Conservation (phyloP, 345 rosid species). For the Citrus glauca region DNA sequence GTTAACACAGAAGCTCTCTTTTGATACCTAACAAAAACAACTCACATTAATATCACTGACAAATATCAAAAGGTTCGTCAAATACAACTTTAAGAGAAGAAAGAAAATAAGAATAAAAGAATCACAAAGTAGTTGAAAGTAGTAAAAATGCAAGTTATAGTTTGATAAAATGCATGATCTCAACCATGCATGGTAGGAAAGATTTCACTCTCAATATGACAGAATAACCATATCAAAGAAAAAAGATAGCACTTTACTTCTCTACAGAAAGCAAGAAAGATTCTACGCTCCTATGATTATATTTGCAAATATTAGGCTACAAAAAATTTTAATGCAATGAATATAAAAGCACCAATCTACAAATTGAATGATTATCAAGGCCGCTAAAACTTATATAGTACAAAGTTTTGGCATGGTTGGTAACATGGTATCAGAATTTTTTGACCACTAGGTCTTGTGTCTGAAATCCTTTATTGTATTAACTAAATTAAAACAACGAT, state of each 20-base stretch:
- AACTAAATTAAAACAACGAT: neutral
- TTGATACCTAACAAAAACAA: constrained; percentile 40
- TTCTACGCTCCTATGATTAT: neutral
- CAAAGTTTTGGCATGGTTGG: neutral
- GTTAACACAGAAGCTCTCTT: constrained; percentile 47
- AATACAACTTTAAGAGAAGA: neutral
- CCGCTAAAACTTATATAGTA: neutral
- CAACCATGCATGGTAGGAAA: neutral
- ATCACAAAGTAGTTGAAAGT: neutral
- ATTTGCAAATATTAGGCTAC: neutral
- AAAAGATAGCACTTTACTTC: neutral
- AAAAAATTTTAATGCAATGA: neutral
- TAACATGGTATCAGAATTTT: neutral
- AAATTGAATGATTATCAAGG: neutral
- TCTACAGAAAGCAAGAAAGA: neutral
- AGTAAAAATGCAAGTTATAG: neutral
- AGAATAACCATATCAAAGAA: neutral
- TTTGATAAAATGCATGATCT: neutral
- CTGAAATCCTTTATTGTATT: neutral
- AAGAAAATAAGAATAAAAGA: neutral
- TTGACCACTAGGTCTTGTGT: neutral
- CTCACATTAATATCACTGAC: neutral
- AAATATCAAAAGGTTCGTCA: neutral
- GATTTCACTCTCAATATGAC: neutral
- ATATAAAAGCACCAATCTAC: neutral